Evolutionary conservation across 1,284 basidiomycete genomes (phyloP), one percentile per base, ranked within the genome.

Genomic region (Papiliotrema nemorosa): DNA sequence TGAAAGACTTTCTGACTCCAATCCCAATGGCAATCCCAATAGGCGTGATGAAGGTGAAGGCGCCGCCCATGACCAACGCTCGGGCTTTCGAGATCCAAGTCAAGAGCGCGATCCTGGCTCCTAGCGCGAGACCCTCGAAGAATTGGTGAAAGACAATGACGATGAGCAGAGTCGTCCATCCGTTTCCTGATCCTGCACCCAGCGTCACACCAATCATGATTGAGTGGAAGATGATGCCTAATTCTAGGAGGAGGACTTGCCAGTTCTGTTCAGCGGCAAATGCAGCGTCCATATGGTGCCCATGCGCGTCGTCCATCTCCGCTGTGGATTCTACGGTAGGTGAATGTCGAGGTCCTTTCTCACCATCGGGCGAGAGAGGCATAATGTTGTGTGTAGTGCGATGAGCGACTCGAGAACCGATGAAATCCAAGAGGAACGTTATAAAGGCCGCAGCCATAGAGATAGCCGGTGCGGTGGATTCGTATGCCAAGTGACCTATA

Each of bases 221-320:
- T 2, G 54, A 56, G 46, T 64, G 76, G 62, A 78, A 77, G 53
- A 77, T 66, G 56, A 78, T 77, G 22, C 76, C 76, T 0, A 67
- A 71, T 46, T 78, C 76, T 33, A 77, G 66, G n/a, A 75, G 60
- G 24, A 64, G n/a, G 5, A 76, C 72, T 40, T 73, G 66, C 55
- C 64, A 69, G 35, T 47, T 59, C 52, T 54, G 67, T 50, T 60
- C 63, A 39, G 34, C 54, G 13, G 39, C 57, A 40, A 33, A 59
- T 10, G 57, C 60, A 37, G 60, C 48, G 26, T 60, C 58, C 42
- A 58, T 42, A 7, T 51, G 45, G 22, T 59, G 59, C 7, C 53
- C 57, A 10, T 58, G 59, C 0, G 50, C 62, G 6, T 53, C 58
- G 12, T 58, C 58, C 1, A 50, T 61, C 36, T 66, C 62, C 3